Percentiles rank a stretch among this genome's conserved stretches.
Evolutionary conservation across 139 green algal species (phyloP).

Genomic region (Chlamydomonas applanata): DNA sequence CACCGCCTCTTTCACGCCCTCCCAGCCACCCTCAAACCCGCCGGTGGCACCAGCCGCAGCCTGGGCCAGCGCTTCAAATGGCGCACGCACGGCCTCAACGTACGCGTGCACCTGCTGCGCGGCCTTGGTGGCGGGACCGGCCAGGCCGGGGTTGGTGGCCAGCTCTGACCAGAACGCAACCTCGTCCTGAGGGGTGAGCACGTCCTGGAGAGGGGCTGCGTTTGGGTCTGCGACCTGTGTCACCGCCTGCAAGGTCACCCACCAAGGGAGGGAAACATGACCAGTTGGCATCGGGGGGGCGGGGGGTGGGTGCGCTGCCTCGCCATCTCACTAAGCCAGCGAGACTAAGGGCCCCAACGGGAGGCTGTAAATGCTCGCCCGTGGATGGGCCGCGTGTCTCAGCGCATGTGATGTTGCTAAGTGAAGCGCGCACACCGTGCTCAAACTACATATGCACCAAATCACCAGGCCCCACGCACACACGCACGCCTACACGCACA

Average conservation of each 20-base stretch:
- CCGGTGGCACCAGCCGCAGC: background rate
- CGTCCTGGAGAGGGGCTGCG: slow-evolving; percentile 37
- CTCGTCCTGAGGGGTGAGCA: slow-evolving; percentile 58
- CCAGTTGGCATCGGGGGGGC: no score
- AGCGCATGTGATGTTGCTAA: no score
- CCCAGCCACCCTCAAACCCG: slow-evolving; percentile 33
- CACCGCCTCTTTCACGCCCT: slow-evolving; percentile 40
- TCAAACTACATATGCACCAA: no score
- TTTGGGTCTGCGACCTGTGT: slow-evolving; percentile 36
- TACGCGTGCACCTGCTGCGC: slow-evolving; percentile 28
- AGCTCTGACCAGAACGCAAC: slow-evolving; percentile 61
- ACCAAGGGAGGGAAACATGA: no score
- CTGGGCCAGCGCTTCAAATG: slow-evolving; percentile 15
- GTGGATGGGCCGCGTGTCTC: no score
- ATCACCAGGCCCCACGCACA: no score
- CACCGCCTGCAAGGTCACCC: background rate
- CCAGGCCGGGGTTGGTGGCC: slow-evolving; percentile 12
- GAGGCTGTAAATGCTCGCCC: no score
- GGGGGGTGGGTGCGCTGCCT: no score
- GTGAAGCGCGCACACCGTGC: no score
- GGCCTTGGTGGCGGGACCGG: slow-evolving; percentile 17
- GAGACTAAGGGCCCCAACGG: no score
- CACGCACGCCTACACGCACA: no score
- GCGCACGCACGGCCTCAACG: slow-evolving; percentile 38
- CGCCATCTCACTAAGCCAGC: no score